Percentiles rank a stretch among this genome's conserved stretches.
Evolutionary conservation across 2,329 filamentous ascomycete genomes (phyloP).

Genomic region (Elsinoe batatas): DNA sequence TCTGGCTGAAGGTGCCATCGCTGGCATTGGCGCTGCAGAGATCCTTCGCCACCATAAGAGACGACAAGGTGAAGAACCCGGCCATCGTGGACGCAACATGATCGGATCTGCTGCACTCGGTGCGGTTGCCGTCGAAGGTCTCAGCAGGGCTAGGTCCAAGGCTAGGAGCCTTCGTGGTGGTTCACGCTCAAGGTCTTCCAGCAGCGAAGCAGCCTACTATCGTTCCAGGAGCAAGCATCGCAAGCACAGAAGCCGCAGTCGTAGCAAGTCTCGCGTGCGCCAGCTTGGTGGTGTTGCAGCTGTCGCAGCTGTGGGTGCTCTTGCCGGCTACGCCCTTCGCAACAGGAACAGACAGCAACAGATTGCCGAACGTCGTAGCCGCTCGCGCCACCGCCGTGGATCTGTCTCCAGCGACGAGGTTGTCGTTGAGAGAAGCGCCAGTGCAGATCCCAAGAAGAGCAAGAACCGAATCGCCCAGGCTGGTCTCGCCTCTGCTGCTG

Average conservation of each 20-base stretch:
- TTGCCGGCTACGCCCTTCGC: conserved; percentile 44
- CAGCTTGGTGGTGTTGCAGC: conserved; percentile 50
- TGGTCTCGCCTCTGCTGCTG: conserved; percentile 52
- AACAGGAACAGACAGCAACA: conserved; percentile 41
- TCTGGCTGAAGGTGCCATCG: conserved; percentile 52
- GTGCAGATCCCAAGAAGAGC: conserved; percentile 41
- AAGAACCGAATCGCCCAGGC: conserved; percentile 52
- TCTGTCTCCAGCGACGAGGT: conserved; percentile 27
- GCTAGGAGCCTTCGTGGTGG: conserved; percentile 25
- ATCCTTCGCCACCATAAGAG: conserved; percentile 49
- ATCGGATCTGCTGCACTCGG: conserved; percentile 53
- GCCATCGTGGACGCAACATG: conserved; percentile 42
- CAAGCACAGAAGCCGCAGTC: conserved; percentile 20
- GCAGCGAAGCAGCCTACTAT: conserved; percentile 17
- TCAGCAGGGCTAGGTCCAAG: conserved; percentile 41
- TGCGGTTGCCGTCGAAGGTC: conserved; percentile 50
- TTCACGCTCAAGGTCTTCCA: conserved; percentile 23
- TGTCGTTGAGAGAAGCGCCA: conserved; percentile 20
- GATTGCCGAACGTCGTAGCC: conserved; percentile 33
- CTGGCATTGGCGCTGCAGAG: conserved; percentile 51
- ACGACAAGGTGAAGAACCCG: conserved; percentile 44
- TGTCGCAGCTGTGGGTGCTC: conserved; percentile 49
- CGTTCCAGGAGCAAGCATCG: conserved; percentile 28
- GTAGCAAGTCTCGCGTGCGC: conserved; percentile 34
- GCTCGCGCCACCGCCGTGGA: conserved; percentile 35